Evolutionary conservation across 106 monocot genomes (phyloP).

Genomic region (Agapanthus africanus): DNA sequence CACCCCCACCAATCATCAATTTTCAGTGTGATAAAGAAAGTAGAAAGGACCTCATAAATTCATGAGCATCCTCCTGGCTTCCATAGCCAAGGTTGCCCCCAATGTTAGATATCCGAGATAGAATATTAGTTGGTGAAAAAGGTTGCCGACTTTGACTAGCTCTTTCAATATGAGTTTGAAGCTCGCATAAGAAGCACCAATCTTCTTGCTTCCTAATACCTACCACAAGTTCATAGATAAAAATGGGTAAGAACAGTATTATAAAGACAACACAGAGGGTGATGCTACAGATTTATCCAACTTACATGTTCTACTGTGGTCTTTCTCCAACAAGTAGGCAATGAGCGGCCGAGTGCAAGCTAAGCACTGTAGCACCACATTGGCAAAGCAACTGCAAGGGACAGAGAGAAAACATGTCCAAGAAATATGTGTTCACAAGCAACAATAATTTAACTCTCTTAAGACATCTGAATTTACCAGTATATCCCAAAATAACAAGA

Average conservation of each 20-base stretch:
- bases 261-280: background rate
- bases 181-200: constrained; percentile 93
- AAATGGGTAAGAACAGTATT: too few relatives aligned
- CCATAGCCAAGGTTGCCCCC: constrained; percentile 77
- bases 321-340: constrained; percentile 75
- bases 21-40: constrained; percentile 4
- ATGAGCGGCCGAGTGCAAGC: constrained; percentile 73
- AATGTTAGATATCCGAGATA: constrained; percentile 73
- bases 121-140: constrained; percentile 74
- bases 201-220: constrained; percentile 55
- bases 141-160: constrained; percentile 49
- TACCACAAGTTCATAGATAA: background rate
- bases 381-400: constrained; percentile 82
- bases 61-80: constrained; percentile 97
- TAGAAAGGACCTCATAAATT: constrained; percentile 82
- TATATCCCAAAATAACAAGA: too few relatives aligned
- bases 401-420: background rate
- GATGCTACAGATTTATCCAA: too few relatives aligned
- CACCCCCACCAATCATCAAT: too few relatives aligned
- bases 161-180: constrained; percentile 67
- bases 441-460: too few relatives aligned
- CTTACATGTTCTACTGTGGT: constrained; percentile 60
- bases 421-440: constrained; percentile 3
- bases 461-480: too few relatives aligned
- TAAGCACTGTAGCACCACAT: constrained; percentile 91